Evolutionary conservation across 2,329 filamentous ascomycete genomes (phyloP).

Genomic region (Lachnellula willkommii): DNA sequence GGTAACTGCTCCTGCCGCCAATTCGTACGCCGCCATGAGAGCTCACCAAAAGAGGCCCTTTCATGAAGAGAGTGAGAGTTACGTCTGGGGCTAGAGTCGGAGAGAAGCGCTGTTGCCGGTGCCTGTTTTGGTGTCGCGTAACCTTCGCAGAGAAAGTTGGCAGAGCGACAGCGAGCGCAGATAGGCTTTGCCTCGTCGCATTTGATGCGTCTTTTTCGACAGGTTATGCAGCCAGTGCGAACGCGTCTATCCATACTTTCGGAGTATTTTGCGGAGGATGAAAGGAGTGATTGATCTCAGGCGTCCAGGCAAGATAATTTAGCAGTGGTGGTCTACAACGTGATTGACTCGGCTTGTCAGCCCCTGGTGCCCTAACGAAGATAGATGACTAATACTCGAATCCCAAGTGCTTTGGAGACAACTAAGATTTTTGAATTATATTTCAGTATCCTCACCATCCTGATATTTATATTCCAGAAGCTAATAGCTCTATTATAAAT

Average conservation of each 20-base stretch:
- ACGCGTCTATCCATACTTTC: conserved; percentile 4
- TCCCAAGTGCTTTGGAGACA: no score
- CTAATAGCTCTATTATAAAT: no score
- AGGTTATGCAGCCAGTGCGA: conserved; percentile 23
- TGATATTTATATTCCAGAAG: no score
- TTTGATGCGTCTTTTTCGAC: conserved; percentile 19
- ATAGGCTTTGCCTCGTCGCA: conserved; percentile 20
- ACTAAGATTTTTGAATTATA: no score
- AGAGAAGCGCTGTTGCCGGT: background rate
- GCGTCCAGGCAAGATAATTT: no score
- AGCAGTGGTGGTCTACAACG: no score
- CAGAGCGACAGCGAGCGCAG: conserved; percentile 17
- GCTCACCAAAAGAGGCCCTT: background rate
- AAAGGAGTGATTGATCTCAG: no score
- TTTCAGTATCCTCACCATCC: no score
- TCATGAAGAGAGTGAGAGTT: background rate
- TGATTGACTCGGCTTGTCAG: no score
- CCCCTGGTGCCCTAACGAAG: no score
- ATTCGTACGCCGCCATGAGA: conserved; percentile 13
- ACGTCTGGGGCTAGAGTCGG: background rate
- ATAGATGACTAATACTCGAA: no score
- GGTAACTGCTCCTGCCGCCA: conserved; percentile 21
- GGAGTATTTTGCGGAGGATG: no score
- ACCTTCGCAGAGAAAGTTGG: conserved; percentile 18
- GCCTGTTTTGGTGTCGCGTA: conserved; percentile 9